phyloP scores from a whole-genome alignment of 140 eudicot genomes.

The Bidens hawaiensis region DNA sequence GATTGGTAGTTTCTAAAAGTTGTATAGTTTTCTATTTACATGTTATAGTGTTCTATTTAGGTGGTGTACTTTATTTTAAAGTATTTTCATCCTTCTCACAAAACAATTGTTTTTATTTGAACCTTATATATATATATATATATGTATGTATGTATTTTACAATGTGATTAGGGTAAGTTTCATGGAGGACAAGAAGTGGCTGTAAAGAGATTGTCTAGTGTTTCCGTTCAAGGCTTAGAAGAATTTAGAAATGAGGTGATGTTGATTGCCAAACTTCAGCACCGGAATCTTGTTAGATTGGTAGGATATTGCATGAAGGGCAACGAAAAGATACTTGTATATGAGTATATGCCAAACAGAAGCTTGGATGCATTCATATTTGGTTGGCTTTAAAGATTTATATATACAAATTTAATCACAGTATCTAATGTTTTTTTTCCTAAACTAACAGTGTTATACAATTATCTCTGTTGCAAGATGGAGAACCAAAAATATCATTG shows the following conservation, averaged over 20 bases:
- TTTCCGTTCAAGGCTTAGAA: slow-evolving; percentile 44
- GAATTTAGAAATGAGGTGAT: slow-evolving; percentile 47
- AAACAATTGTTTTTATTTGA: too few relatives aligned
- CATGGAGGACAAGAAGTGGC: slow-evolving; percentile 44
- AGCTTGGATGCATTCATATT: slow-evolving; percentile 50
- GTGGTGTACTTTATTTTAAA: too few relatives aligned
- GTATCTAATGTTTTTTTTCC: background rate
- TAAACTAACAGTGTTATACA: background rate
- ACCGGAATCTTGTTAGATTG: slow-evolving; percentile 52
- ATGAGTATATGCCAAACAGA: slow-evolving; percentile 51
- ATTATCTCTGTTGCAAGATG: slow-evolving; percentile 16
- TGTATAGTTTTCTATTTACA: too few relatives aligned
- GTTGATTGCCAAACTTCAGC: slow-evolving; percentile 57
- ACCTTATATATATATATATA: too few relatives aligned
- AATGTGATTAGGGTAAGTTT: slow-evolving; percentile 33
- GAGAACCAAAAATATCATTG: slow-evolving; percentile 11
- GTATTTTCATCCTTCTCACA: too few relatives aligned
- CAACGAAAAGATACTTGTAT: slow-evolving; percentile 39
- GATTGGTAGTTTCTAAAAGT: too few relatives aligned
- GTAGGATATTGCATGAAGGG: slow-evolving; percentile 48
- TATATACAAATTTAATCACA: background rate
- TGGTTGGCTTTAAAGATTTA: slow-evolving; percentile 28
- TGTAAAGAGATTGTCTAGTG: slow-evolving; percentile 50
- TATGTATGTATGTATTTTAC: too few relatives aligned
- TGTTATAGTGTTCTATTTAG: too few relatives aligned